Conservation (phyloP, 164 flowering plant genomes). For the Kingdonia uniflora region DNA sequence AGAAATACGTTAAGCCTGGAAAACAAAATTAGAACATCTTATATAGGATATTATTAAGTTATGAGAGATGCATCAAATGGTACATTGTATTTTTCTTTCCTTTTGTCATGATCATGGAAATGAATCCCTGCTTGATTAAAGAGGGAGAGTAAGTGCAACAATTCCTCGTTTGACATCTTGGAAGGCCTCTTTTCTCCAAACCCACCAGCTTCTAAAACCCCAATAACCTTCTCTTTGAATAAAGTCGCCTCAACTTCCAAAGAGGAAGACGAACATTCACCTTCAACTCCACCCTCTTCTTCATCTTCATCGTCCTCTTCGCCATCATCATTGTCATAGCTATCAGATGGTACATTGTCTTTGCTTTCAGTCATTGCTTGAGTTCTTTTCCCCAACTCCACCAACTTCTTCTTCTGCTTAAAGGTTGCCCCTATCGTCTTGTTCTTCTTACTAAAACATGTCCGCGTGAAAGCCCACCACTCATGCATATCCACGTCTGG, state of each 20-base stretch:
- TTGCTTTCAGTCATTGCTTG: conserved; percentile 3
- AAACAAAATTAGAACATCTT: too few relatives aligned
- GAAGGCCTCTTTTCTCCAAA: conserved; percentile 76
- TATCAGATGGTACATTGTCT: conserved; percentile 5
- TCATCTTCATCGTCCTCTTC: conserved; percentile 15
- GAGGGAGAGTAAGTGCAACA: conserved; percentile 36
- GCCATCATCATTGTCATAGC: neutral
- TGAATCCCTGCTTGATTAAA: conserved; percentile 57
- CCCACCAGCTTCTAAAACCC: conserved; percentile 39
- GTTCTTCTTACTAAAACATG: conserved; percentile 81
- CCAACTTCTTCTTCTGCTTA: conserved; percentile 78
- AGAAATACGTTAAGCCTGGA: too few relatives aligned
- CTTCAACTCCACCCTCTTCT: conserved; percentile 17
- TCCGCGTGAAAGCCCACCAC: conserved; percentile 79
- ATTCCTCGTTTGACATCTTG: conserved; percentile 57
- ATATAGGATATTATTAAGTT: too few relatives aligned
- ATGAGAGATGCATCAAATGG: neutral
- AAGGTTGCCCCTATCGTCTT: conserved; percentile 86
- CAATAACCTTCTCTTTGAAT: conserved; percentile 54
- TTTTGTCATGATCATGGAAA: conserved; percentile 34
- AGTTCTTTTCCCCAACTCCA: conserved; percentile 41
- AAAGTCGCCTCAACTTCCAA: conserved; percentile 17
- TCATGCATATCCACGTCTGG: conserved; percentile 63
- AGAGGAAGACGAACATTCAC: conserved; percentile 9
- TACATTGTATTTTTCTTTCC: neutral